Evolutionary conservation across 805 yeast genomes (phyloP), one percentile per base, ranked within the genome.

Genomic region (Lipomyces spencermartinsiae): DNA sequence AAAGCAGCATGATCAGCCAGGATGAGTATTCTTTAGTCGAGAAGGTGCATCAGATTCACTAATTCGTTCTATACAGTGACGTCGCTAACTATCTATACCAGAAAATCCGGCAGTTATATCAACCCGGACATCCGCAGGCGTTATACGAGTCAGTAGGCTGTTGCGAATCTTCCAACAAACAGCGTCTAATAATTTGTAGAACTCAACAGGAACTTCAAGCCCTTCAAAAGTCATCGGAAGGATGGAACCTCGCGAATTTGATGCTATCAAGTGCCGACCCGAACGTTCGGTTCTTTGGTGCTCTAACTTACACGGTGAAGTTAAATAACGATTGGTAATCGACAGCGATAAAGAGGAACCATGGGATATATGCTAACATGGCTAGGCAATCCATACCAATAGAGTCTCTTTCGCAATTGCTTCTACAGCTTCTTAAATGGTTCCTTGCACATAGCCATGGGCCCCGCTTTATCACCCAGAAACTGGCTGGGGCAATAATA

Each of bases 261-360:
- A 80, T 92, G 25, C 78, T 92, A 7, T 67, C 68, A 59, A 54
- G 70, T 35, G 35, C 58, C 19, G 74, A 76, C 33, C 73, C 80
- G 4, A 74, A 78, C 56, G 76, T 78, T 49, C 86, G 87, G 74
- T 92, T 89, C 76, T 89, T 92, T 74, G 97, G 97, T 0, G 97
- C 96, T 0, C 82, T 90, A 66, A 92, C 97, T 0, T 87, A 86
- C 67, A 84, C 92, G 0, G 95, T 92, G 4, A 81, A 83, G 70
- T 77, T 89, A 57, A 86, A 85, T 67, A 71, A 56, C 62, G 71
- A 69, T 58, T 63, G 73, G 70, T 61, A 22, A 9, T 64, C 35
- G 16, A 12, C 12, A 4, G 2, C 8, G n/a, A 16, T 16, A 7
- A n/a, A 43, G 22, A 4, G 9, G 22, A n/a, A 16, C 2, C 6